Percentiles rank a stretch among this genome's conserved stretches.
Conservation (phyloP, 176 grass and related monocot species). For the Calamus simplicifolius region DNA sequence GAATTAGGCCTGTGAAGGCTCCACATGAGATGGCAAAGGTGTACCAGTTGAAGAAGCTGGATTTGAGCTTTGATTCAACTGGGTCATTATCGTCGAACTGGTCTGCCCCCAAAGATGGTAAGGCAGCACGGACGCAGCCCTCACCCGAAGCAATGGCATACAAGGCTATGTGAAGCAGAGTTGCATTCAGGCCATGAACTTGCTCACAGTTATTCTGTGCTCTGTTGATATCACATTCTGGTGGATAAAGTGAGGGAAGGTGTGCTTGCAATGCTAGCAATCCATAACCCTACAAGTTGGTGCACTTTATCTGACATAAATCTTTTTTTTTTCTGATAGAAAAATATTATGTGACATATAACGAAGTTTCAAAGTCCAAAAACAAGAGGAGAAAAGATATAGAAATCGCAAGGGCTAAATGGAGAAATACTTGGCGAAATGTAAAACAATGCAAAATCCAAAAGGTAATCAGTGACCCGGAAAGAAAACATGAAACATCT, state of each 20-base stretch:
- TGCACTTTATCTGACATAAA: too few relatives aligned
- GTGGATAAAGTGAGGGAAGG: slow-evolving; percentile 43
- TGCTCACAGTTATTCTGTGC: slow-evolving; percentile 19
- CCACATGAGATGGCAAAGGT: slow-evolving; percentile 57
- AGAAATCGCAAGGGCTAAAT: too few relatives aligned
- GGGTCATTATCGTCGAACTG: slow-evolving; percentile 54
- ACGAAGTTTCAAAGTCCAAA: too few relatives aligned
- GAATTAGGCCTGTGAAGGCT: slow-evolving; percentile 44
- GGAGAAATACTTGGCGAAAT: too few relatives aligned
- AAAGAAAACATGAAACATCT: too few relatives aligned
- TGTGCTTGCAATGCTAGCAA: slow-evolving; percentile 71
- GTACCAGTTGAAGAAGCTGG: slow-evolving; percentile 91
- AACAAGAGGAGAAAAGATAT: not conserved
- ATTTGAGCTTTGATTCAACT: slow-evolving; percentile 25
- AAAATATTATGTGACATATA: too few relatives aligned
- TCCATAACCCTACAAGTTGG: slow-evolving; percentile 48
- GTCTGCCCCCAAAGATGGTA: slow-evolving; percentile 61
- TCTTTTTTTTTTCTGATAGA: too few relatives aligned
- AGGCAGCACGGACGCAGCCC: slow-evolving; percentile 38
- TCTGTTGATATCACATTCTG: slow-evolving; percentile 20
- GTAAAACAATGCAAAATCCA: too few relatives aligned
- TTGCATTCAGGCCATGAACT: slow-evolving; percentile 38
- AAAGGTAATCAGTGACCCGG: too few relatives aligned
- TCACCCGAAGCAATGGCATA: slow-evolving; percentile 55
- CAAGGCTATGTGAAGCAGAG: slow-evolving; percentile 49